A percentile compares a stretch with the other conserved stretches of the same genome.
Evolutionary conservation across 116 monocot genomes (phyloP).

Genomic region (Trichopus zeylanicus): DNA sequence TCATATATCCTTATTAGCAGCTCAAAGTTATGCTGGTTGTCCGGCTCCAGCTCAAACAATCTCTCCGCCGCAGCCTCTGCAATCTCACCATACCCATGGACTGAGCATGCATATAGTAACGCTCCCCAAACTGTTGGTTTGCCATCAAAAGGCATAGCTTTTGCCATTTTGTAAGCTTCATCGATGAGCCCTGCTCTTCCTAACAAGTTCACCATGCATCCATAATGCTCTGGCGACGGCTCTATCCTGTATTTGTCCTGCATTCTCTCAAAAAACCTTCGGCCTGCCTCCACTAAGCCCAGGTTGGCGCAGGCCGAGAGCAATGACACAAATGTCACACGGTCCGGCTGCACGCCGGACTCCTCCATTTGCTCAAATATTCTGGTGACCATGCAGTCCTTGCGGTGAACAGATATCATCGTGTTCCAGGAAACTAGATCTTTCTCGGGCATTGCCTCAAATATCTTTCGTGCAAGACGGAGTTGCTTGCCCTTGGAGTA

Average conservation of each 20-base stretch:
- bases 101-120: conserved; percentile 47
- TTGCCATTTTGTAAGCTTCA: conserved; percentile 41
- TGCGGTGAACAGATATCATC: conserved; percentile 46
- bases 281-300: conserved; percentile 49
- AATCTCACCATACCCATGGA: conserved; percentile 45
- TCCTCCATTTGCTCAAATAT: conserved; percentile 55
- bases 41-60: conserved; percentile 79
- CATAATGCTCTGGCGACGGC: conserved; percentile 55
- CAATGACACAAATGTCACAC: conserved; percentile 57
- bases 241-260: conserved; percentile 36
- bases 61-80: conserved; percentile 52
- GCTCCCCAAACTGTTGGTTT: conserved; percentile 63
- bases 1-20: conserved; percentile 57
- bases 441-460: conserved; percentile 45
- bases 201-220: conserved; percentile 79
- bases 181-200: conserved; percentile 61
- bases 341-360: conserved; percentile 42
- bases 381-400: conserved; percentile 15
- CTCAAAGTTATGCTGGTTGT: conserved; percentile 75
- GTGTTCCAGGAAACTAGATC: conserved; percentile 82
- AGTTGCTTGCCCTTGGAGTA: conserved; percentile 24
- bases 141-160: conserved; percentile 30
- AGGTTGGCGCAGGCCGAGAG: conserved; percentile 63
- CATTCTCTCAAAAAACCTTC: conserved; percentile 44
- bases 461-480: conserved; percentile 17